phyloP scores from a whole-genome alignment of 257 asterid species.

The Fraxinus anomala region DNA sequence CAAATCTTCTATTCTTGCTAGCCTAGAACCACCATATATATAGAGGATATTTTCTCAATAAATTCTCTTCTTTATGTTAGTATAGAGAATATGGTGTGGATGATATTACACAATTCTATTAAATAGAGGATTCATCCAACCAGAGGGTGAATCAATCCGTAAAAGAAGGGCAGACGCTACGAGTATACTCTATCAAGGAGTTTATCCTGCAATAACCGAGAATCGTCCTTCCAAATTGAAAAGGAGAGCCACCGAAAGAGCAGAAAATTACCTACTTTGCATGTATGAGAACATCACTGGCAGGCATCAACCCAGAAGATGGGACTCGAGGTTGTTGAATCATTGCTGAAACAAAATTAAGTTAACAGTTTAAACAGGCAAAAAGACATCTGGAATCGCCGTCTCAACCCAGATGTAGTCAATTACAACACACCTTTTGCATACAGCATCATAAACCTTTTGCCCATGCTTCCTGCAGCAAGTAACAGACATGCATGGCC shows the following conservation, averaged over 20 bases:
- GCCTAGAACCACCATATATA: neutral
- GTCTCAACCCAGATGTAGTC: conserved; percentile 11
- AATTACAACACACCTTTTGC: conserved; percentile 58
- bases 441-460: conserved; percentile 89
- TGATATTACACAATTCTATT: neutral
- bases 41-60: neutral
- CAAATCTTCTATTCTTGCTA: neutral
- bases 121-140: neutral
- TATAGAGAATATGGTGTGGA: neutral
- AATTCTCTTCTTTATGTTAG: too few relatives aligned
- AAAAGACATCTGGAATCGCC: conserved; percentile 16
- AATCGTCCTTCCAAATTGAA: neutral
- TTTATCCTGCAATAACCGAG: neutral
- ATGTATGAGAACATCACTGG: conserved; percentile 83
- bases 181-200: neutral
- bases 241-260: conserved; percentile 23
- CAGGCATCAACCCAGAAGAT: conserved; percentile 80
- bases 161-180: neutral
- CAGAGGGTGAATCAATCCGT: neutral
- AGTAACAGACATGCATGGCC: conserved; percentile 96
- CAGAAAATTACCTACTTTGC: conserved; percentile 75
- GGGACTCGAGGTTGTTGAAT: conserved; percentile 91
- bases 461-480: conserved; percentile 86
- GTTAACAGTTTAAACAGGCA: conserved; percentile 8
- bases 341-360: conserved; percentile 63